Conservation (phyloP, 1,284 basidiomycete species). For the Porogramme epimiltina region DNA sequence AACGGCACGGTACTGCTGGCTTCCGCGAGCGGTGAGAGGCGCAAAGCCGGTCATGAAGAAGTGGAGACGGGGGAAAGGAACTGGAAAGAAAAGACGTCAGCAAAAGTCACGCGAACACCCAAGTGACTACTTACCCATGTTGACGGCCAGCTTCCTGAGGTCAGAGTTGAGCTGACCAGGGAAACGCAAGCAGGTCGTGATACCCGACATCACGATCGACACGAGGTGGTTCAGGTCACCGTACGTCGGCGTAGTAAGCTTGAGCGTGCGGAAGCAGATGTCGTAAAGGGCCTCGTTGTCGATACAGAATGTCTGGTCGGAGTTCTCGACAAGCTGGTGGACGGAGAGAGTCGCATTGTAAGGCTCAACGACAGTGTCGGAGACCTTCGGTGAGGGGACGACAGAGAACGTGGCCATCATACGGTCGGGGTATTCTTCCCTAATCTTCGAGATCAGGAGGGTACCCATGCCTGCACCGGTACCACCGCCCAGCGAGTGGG, state of each 20-base stretch:
- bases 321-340: constrained; percentile 96
- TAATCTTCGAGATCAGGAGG: constrained; percentile 87
- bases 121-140: constrained; percentile 77
- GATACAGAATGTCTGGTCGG: constrained; percentile 94
- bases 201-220: constrained; percentile 97
- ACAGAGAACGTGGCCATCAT: constrained; percentile 99
- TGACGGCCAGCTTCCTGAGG: constrained; percentile 94
- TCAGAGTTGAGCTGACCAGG: constrained; percentile 99
- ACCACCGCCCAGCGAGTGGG: constrained; percentile 96
- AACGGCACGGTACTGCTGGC: constrained; percentile 93
- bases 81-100: constrained; percentile 36
- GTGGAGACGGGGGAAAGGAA: constrained; percentile 98
- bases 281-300: constrained; percentile 99
- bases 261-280: constrained; percentile 96
- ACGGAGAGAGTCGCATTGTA: constrained; percentile 96
- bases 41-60: constrained; percentile 99
- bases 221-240: constrained; percentile 98
- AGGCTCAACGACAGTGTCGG: constrained; percentile 97
- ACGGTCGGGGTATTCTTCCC: constrained; percentile 93
- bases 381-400: constrained; percentile 94
- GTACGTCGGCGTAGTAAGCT: constrained; percentile 92
- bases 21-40: constrained; percentile 91
- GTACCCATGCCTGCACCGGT: constrained; percentile 95
- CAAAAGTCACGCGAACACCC: background rate
- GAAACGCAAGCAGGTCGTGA: constrained; percentile 96